Conservation (phyloP, 2,329 filamentous ascomycete species). For the Sporothrix schenckii region DNA sequence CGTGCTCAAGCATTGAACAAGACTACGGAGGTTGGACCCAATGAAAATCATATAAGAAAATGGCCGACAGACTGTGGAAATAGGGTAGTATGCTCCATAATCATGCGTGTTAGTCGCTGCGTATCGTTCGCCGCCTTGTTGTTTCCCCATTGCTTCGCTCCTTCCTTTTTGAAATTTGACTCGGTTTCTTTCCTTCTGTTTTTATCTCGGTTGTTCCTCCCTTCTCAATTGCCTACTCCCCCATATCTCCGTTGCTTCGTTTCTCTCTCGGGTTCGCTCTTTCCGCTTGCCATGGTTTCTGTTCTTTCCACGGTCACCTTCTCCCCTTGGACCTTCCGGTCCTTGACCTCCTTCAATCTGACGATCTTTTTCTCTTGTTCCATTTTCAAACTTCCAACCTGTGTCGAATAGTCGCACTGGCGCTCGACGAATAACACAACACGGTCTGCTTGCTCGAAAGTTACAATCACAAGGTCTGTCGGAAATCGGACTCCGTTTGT, state of each 20-base stretch:
- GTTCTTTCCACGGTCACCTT: neutral
- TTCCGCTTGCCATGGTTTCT: neutral
- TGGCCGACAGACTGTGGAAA: neutral
- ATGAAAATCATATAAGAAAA: neutral
- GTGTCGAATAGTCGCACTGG: neutral
- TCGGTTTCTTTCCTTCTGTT: conserved; percentile 15
- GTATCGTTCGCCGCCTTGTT: neutral
- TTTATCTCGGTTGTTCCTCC: neutral
- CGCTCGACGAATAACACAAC: conserved; percentile 7
- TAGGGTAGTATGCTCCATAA: neutral
- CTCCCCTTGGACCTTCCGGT: neutral
- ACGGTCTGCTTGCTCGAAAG: neutral
- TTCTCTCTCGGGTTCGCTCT: neutral
- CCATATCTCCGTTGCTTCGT: neutral
- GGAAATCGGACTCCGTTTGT: neutral
- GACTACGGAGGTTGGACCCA: neutral
- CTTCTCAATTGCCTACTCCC: neutral
- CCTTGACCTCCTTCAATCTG: conserved; percentile 9
- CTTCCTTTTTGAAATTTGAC: conserved; percentile 20
- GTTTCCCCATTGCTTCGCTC: conserved; percentile 3
- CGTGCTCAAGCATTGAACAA: conserved; percentile 3
- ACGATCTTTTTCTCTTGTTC: conserved; percentile 11
- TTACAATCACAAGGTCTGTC: neutral
- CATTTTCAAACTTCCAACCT: conserved; percentile 8
- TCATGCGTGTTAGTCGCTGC: conserved; percentile 12